Base-by-base conservation (phyloP, 345 rosid species). In the Brassica carinata region DNA sequence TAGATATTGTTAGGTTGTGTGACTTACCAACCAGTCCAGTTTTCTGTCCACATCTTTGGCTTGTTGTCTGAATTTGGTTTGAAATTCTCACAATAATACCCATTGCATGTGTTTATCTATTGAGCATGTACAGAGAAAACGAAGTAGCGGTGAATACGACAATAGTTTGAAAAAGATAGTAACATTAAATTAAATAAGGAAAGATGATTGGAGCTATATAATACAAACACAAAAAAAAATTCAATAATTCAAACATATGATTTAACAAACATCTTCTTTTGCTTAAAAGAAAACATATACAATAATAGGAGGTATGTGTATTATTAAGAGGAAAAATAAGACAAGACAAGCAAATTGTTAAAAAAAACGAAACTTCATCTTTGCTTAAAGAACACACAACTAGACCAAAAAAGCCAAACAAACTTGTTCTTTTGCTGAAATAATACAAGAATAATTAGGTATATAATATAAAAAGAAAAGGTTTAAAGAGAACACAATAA, bases 1-100 rank as follows among this genome's bases (percentile, higher is more conserved):
- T 58, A 2, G 31, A 61, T 23, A 26, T 23, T 61, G 29, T 27
- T 27, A 9, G 40, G 70, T 34, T 23, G 72, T 65, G 73, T 67
- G 57, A 75, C 84, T 85, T 88, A 94, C 98, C 98, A 94, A 80
- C 95, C 97, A 64, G 95, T 91, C 98, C 98, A 94, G 71, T 86
- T 86, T 83, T 94, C 98, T 4, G 98, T 94, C 97, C 97, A 94
- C 91, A 94, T 89, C 82, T 92, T 92, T 4, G 97, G 98, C 48
- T 92, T 92, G 57, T 87, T 81, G 36, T 71, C 81, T 18, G 82
- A 73, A 79, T 91, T 92, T 55, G 98, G 97, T 33, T 83, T 70
- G 84, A 90, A 94, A 59, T 83, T 79, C 64, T 94, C 97, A 7
- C 98, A 92, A 80, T 94, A 94, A 85, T 85, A 94, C 34, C 93